Base-by-base conservation (phyloP, 768 basidiomycete species). In the Collybia sordida region DNA sequence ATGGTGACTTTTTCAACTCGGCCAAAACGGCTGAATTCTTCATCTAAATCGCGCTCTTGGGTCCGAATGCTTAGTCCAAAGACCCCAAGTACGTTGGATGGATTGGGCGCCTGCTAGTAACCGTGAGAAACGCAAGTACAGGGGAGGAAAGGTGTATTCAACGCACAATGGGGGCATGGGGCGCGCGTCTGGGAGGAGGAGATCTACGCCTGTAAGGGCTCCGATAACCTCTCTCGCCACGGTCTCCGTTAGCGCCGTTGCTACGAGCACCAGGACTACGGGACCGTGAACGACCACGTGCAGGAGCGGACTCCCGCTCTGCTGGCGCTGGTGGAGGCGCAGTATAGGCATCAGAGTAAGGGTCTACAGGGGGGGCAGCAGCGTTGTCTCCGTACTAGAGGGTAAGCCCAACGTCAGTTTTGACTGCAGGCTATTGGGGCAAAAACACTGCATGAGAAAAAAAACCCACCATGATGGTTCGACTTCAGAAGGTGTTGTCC, bases 51-150 rank as follows among this genome's bases (percentile, higher is more conserved):
- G 36, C 90, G 82, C 64, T 99, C 96, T 47, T 86, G 81, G 3
- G 96, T 98, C 47, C 95, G 83, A 49, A 99, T 96, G 59, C 93
- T 95, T 36, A 98, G 73, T n/a, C 96, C 96, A 58, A 98, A 99
- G n/a, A 98, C 93, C 50, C 96, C 96, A 53, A 99, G 78, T 25
- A 96, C 93, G 53, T 79, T 86, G 59, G 89, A 87, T 18, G 93
- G 90, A 66, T 86, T 88, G 42, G 92, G 91, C 58, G 88, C 88
- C 90, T 92, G 80, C 75, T 77, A 67, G 55, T 65, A 63, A 37
- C 57, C 50, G 65, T 80, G 54, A 79, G 72, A 49, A 66, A 50
- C 54, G 49, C 45, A 57, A 41, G 19, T 35, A 44, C n/a, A n/a
- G 36, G 53, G 42, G 47, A 51, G 50, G 45, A 59, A 50, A 27